phyloP scores from a whole-genome alignment of 495 filamentous ascomycete species.

The Glutinoglossum americanum region DNA sequence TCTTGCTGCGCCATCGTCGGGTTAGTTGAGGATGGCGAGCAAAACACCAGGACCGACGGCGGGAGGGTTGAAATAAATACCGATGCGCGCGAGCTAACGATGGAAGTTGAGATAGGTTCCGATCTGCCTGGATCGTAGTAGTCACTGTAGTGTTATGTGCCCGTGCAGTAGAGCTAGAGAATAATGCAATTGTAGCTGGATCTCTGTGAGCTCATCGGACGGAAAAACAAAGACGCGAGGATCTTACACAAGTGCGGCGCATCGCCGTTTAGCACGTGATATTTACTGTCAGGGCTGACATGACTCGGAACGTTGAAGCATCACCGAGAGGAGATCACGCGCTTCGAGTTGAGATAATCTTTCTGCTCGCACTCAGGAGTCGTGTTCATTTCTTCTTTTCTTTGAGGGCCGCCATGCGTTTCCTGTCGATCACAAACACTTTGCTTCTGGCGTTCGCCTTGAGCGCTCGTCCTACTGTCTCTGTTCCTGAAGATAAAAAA shows the following conservation, averaged over 20 bases:
- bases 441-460: not conserved
- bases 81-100: no score
- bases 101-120: no score
- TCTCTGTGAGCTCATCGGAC: no score
- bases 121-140: no score
- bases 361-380: not conserved
- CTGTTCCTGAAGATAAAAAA: conserved; percentile 1
- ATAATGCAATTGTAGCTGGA: no score
- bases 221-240: no score
- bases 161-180: no score
- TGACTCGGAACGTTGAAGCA: not conserved
- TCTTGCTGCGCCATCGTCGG: not conserved
- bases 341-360: not conserved
- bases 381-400: not conserved
- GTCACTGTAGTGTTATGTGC: no score
- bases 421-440: not conserved
- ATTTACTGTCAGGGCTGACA: no score
- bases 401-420: not conserved
- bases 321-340: not conserved
- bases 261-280: not conserved
- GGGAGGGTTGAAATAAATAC: no score
- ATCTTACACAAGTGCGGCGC: no score
- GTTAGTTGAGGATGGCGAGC: not conserved
- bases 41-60: no score
- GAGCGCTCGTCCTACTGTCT: not conserved